These are phyloP conservation scores for Termitomyces bulborhizus DNA, from an alignment of 768 basidiomycete species.

Conservation along the genomic window DNA sequence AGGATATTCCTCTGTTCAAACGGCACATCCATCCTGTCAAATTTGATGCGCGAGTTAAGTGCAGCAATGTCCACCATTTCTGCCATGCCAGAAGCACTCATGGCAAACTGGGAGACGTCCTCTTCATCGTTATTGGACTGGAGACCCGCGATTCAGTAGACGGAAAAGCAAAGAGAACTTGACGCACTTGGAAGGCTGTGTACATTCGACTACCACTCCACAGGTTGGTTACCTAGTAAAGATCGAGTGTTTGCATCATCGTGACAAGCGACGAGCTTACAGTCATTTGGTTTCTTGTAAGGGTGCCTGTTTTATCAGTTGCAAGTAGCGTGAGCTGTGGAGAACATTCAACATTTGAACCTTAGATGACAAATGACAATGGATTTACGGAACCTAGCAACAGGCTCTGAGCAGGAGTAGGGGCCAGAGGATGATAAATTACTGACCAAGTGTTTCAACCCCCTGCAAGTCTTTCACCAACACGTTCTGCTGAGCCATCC, in stretches of 20 bases:
- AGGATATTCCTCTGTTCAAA: conserved; percentile 58
- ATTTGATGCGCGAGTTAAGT: conserved; percentile 66
- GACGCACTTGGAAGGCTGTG: conserved; percentile 51
- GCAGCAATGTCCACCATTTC: conserved; percentile 61
- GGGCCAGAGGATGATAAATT: conserved; percentile 26
- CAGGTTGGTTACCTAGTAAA: conserved; percentile 48
- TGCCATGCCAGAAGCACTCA: conserved; percentile 50
- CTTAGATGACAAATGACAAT: not conserved
- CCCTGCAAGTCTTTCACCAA: conserved; percentile 72
- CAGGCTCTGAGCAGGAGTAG: conserved; percentile 21
- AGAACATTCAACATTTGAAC: conserved; percentile 6
- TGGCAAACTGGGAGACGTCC: conserved; percentile 42
- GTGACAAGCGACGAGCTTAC: conserved; percentile 19
- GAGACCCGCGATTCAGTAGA: not conserved
- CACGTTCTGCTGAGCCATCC: conserved; percentile 67
- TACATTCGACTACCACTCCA: conserved; percentile 62
- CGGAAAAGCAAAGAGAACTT: not conserved
- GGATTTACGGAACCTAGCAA: conserved; percentile 30
- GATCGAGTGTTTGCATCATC: not conserved
- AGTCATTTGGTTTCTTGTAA: conserved; percentile 71
- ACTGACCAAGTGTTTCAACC: conserved; percentile 59
- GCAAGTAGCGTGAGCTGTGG: conserved; percentile 57
- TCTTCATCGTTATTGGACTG: conserved; percentile 64
- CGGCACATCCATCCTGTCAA: conserved; percentile 56
- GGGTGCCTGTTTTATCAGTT: conserved; percentile 68